These are phyloP conservation scores for Ilex asprella DNA, from an alignment of 257 asterid species.

Conservation along the genomic window DNA sequence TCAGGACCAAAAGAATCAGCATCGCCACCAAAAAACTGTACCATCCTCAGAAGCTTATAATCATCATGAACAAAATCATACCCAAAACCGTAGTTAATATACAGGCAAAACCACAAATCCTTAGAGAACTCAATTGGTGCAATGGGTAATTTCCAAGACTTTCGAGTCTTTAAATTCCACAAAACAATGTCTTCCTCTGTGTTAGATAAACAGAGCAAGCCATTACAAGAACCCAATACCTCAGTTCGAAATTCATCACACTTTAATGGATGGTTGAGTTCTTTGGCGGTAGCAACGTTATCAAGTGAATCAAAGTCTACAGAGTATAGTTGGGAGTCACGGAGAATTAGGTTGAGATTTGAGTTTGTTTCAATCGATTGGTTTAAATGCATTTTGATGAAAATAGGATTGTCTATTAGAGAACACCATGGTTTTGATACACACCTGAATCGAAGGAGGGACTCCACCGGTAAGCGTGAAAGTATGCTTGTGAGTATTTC, in stretches of 20 bases:
- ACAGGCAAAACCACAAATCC: too few species aligned
- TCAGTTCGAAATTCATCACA: neutral
- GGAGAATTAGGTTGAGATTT: neutral
- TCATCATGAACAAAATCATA: too few species aligned
- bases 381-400: slow-evolving; percentile 2
- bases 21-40: too few species aligned
- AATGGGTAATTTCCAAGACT: too few species aligned
- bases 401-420: slow-evolving; percentile 1
- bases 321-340: neutral
- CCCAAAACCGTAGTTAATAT: too few species aligned
- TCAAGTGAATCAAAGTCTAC: neutral
- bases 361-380: neutral
- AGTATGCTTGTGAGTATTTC: neutral
- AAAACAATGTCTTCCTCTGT: too few species aligned
- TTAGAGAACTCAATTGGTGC: too few species aligned
- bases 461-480: neutral
- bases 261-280: neutral
- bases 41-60: too few species aligned
- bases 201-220: neutral
- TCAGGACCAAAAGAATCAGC: too few species aligned
- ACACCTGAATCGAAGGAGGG: slow-evolving; percentile 4
- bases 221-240: neutral
- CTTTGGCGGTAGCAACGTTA: neutral
- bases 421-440: slow-evolving; percentile 8
- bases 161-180: too few species aligned